Percentiles rank a stretch among this genome's conserved stretches.
phyloP scores from a whole-genome alignment of 768 basidiomycete species.

The Hypholoma sublateritium region DNA sequence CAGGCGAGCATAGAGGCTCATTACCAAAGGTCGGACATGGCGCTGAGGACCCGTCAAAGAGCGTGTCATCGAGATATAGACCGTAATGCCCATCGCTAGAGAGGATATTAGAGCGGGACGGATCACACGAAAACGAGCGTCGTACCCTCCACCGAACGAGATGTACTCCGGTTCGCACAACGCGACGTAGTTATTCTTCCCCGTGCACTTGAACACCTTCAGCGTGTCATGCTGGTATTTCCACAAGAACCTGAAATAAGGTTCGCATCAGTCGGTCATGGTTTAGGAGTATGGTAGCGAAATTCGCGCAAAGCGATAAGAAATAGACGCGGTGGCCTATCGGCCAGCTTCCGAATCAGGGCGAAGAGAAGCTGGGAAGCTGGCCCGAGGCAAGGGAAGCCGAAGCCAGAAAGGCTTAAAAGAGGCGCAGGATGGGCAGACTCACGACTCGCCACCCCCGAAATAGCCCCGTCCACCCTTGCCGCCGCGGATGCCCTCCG shows the following conservation, averaged over 20 bases:
- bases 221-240: conserved; percentile 49
- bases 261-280: too few species aligned
- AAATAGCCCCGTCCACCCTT: conserved; percentile 71
- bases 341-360: too few species aligned
- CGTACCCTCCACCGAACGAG: conserved; percentile 92
- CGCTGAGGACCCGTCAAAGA: conserved; percentile 83
- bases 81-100: conserved; percentile 84
- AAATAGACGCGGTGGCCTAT: too few species aligned
- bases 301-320: too few species aligned
- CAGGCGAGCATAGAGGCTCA: conserved; percentile 68
- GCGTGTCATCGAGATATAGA: conserved; percentile 79
- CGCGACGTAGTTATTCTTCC: conserved; percentile 87
- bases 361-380: too few species aligned
- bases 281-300: too few species aligned
- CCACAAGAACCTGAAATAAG: conserved; percentile 69
- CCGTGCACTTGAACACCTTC: conserved; percentile 79
- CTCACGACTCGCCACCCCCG: conserved; percentile 85
- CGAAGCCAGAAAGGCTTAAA: background rate
- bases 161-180: conserved; percentile 79
- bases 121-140: conserved; percentile 10
- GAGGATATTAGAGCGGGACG: background rate
- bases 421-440: conserved; percentile 11
- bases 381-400: background rate
- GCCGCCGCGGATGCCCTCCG: conserved; percentile 63
- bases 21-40: conserved; percentile 87